Base-by-base conservation (phyloP, 2,329 filamentous ascomycete species). In the Arthrobotrys iridis region DNA sequence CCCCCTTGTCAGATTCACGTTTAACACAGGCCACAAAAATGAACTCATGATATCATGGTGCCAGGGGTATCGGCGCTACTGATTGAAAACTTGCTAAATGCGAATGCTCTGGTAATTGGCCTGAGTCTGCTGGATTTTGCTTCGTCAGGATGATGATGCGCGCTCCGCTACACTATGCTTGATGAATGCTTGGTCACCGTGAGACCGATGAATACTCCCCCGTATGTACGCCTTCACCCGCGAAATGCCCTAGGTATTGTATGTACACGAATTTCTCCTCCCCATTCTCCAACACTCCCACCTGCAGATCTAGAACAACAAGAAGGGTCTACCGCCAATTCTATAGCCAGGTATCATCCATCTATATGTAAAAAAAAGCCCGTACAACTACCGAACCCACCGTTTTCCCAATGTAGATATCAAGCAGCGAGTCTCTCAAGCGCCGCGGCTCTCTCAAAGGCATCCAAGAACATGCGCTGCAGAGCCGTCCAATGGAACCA, bases 401-500 rank as follows among this genome's bases (percentile, higher is more conserved):
- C 11, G 33, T 10, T 68, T 55, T 6, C 8, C 2, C 10, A n/a
- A n/a, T n/a, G n/a, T n/a, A n/a, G n/a, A 33, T 43, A 20, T 33
- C 26, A 33, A 46, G n/a, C 22, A 57, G n/a, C 33, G n/a, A n/a
- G n/a, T 18, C 33, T 70, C 85, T 80, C 88, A 81, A 75, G 40
- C 4, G 50, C 22, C 13, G 40, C 63, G 1, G 90, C 91, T 73
- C 90, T 87, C 78, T 85, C 83, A 82, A 94, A 94, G 8, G 92
- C 92, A 41, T 86, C 87, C 3, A 90, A 86, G 80, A 99, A 99
- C 82, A 99, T 95, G 66, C 93, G 88, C 82, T 97, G 92, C 94
- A 99, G 97, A 15, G 95, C 95, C 20, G 87, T 87, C 83, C 98
- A 99, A 82, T 99, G 95, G 82, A 97, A 98, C n/a, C 98, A 83